Base-by-base conservation (phyloP, 495 filamentous ascomycete species). In the Paragyromitra xinjiangensis region DNA sequence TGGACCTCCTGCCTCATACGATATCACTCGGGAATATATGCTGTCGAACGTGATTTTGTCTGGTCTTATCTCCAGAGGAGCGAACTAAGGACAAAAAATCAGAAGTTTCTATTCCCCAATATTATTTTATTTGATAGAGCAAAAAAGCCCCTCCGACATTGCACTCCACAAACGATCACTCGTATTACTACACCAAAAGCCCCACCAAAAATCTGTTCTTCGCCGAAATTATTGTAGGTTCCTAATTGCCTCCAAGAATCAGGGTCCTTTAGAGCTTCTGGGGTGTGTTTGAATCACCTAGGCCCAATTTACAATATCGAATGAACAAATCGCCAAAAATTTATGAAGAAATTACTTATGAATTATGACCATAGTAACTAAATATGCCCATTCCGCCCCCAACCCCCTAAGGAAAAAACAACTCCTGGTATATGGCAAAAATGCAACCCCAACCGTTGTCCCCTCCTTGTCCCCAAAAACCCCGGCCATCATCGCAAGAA, bases 371-470 rank as follows among this genome's bases (percentile, higher is more conserved):
- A 44, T 16, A 64, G 19, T 45, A 45, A 45, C n/a, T 9, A 64
- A 1, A 22, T 64, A 64, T 8, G 6, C 7, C 11, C 24, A 19
- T n/a, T 40, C 14, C 14, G 16, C 3, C 29, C 14, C 16, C 37
- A 34, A 16, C 8, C 19, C 53, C 51, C 67, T 48, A 50, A 64
- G 26, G 64, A 64, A 63, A 64, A 63, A 29, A 76, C 53, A 76
- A 76, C 73, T 76, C 65, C 58, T 70, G 64, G 56, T 75, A 75
- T 64, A 59, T 45, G 19, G 42, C 34, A 71, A 64, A 64, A 44
- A 76, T 71, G 37, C 56, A 71, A 62, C 45, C 55, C 62, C 39
- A 59, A 61, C 56, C 16, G 12, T 48, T 56, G 22, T 42, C 44
- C 19, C 55, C 34, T 19, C 40, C 8, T 34, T 34, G 29, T 22